A percentile compares a stretch with the other conserved stretches of the same genome.
Evolutionary conservation across 768 basidiomycete genomes (phyloP).

Genomic region (Agaricus blazei): DNA sequence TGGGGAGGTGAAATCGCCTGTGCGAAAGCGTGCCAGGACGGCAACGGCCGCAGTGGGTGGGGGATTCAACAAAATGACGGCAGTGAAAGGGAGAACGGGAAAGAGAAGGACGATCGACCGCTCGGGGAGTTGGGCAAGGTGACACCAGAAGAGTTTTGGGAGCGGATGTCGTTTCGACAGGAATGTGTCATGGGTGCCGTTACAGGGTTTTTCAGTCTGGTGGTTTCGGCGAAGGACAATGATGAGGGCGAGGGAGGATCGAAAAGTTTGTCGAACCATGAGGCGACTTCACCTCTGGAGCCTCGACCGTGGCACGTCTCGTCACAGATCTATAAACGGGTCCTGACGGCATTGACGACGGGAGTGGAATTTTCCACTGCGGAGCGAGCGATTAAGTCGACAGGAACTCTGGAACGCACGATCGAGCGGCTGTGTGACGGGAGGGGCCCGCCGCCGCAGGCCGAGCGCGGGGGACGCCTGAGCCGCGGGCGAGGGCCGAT

Average conservation of each 20-base stretch:
- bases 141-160: slow-evolving; percentile 86
- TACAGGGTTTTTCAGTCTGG: slow-evolving; percentile 88
- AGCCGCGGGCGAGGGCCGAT: slow-evolving; percentile 25
- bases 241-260: background rate
- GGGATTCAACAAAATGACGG: slow-evolving; percentile 8
- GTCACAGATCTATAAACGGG: slow-evolving; percentile 60
- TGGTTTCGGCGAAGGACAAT: slow-evolving; percentile 25
- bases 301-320: slow-evolving; percentile 61
- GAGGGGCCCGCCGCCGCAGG: background rate
- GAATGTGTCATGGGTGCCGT: slow-evolving; percentile 89
- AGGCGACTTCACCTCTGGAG: slow-evolving; percentile 35
- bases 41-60: slow-evolving; percentile 21
- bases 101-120: slow-evolving; percentile 31
- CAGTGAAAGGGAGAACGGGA: slow-evolving; percentile 14
- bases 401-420: slow-evolving; percentile 63
- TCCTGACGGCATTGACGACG: slow-evolving; percentile 63
- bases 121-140: slow-evolving; percentile 57
- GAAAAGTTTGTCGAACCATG: background rate
- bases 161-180: slow-evolving; percentile 93
- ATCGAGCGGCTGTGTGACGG: slow-evolving; percentile 73
- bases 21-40: slow-evolving; percentile 51
- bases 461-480: slow-evolving; percentile 29
- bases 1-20: slow-evolving; percentile 56
- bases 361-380: slow-evolving; percentile 73
- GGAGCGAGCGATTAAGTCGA: slow-evolving; percentile 61